Evolutionary conservation across 129 eudicot genomes (phyloP), one percentile per base, ranked within the genome.

Genomic region (Flaveria trinervia): DNA sequence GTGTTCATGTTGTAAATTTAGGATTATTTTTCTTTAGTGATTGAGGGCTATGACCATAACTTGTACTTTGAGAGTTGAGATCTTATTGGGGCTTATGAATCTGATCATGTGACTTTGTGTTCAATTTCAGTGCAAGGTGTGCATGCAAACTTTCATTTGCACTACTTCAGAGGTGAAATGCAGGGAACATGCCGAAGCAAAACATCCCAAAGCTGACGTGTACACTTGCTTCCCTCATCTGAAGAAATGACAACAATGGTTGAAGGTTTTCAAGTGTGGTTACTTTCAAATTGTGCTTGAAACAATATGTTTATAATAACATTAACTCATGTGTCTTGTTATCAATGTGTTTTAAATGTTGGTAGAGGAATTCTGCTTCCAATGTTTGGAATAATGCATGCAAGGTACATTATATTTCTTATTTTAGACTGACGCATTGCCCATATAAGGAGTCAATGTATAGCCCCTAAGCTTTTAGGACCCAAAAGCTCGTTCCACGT

Each of bases 231-330:
- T 62, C 68, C 68, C 68, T 28, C 68, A 62, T 62, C 22, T 62
- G 44, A 62, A 62, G 68, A 62, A 62, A 62, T 30, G 68, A 62
- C 6, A 55, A 2, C 3, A 18, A 1, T 8, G 13, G 7, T 65
- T 4, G 70, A 44, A 45, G 50, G 23, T 20, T 69, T 69, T 57
- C 39, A 78, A 68, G 76, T 69, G 75, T 69, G 46, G 76, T 78
- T 78, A 28, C 52, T 69, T 70, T 78, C 52, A 3, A 77, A 55
- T 68, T 68, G 81, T 77, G 75, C 56, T 55, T 77, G 62, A 68
- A 52, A 52, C 48, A 26, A 23, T 28, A 62, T 62, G 68, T 62
- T 62, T 28, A 62, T 62, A 62, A 62, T 62, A 62, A 14, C 20
- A 30, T 62, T 12, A 62, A 62, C 68, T 62, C 45, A 62, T 62